Percentiles rank a stretch among this genome's conserved stretches.
Conservation (phyloP, 2,329 filamentous ascomycete species). For the Colletotrichum tropicicola region DNA sequence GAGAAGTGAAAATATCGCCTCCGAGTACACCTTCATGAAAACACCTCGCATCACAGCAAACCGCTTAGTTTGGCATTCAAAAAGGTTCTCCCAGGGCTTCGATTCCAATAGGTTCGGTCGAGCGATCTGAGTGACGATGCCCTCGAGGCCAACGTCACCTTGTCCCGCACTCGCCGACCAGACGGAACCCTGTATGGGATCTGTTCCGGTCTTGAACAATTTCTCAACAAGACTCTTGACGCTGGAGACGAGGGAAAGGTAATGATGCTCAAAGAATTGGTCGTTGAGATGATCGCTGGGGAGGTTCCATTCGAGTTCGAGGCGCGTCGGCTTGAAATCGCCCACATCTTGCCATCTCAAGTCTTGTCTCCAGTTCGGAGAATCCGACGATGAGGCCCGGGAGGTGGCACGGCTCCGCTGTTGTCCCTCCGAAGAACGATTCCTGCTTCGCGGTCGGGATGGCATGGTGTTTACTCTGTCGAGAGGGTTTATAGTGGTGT, state of each 20-base stretch:
- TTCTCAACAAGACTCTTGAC: conserved; percentile 33
- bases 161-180: neutral
- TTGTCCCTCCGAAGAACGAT: neutral
- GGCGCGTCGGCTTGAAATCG: conserved; percentile 10
- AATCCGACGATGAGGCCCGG: neutral
- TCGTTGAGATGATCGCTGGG: neutral
- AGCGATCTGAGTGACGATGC: conserved; percentile 35
- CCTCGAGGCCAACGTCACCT: neutral
- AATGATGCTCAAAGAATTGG: conserved; percentile 14
- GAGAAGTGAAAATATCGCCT: conserved; percentile 37
- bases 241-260: conserved; percentile 33
- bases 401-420: neutral
- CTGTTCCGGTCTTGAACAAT: conserved; percentile 26
- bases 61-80: conserved; percentile 35
- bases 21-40: conserved; percentile 39
- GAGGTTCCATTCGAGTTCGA: conserved; percentile 10
- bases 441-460: neutral
- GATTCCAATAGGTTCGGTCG: conserved; percentile 34
- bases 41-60: conserved; percentile 37
- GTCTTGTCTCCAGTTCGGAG: neutral
- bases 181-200: neutral
- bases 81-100: conserved; percentile 39
- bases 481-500: no score
- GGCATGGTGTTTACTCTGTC: neutral
- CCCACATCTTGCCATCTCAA: neutral